Base-by-base conservation (phyloP, 2,329 filamentous ascomycete genomes). In the Aurifilum marmelostoma region DNA sequence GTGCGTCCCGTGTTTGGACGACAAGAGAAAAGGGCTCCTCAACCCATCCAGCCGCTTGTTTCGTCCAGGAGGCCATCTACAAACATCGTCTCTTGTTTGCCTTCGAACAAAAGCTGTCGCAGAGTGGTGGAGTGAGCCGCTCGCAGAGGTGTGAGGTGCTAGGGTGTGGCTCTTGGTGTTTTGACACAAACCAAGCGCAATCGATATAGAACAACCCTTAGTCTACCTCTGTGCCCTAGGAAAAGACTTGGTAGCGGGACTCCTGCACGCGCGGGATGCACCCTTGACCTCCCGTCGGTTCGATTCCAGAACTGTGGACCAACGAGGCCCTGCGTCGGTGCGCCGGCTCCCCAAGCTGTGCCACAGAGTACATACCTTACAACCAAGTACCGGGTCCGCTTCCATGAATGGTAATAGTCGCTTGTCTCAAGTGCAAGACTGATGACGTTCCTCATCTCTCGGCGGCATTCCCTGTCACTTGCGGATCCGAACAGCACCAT, bases 81-180 rank as follows among this genome's bases (percentile, higher is more conserved):
- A 64, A 64, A 69, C 54, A 67, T 50, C 59, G 39, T 61, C 24
- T 61, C 21, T 63, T 67, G 60, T 59, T 61, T 32, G 47, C 54
- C 59, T 67, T 71, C 69, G 69, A 69, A 69, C 69, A 50, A 39
- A 60, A 50, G 41, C 16, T 61, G 69, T 71, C 69, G 65, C 69
- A 71, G 61, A 24, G 52, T 66, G 61, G 69, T 69, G 67, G 63
- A 59, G 67, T 58, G 60, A 24, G 56, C 59, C 52, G 52, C 52
- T 16, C 12, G 24, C 52, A 56, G 27, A 56, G 12, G 52, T 50
- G 41, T 47, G n/a, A 47, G 21, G 39, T 47, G 43, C 39, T 63
- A 12, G 61, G 61, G 39, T 50, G 39, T 32, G 39, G 61, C 61
- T 63, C 2, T n/a, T 59, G 56, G 32, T 59, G 56, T 59, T 59